Base-by-base conservation (phyloP, 148 eudicot genomes). In the Chenopodium album region DNA sequence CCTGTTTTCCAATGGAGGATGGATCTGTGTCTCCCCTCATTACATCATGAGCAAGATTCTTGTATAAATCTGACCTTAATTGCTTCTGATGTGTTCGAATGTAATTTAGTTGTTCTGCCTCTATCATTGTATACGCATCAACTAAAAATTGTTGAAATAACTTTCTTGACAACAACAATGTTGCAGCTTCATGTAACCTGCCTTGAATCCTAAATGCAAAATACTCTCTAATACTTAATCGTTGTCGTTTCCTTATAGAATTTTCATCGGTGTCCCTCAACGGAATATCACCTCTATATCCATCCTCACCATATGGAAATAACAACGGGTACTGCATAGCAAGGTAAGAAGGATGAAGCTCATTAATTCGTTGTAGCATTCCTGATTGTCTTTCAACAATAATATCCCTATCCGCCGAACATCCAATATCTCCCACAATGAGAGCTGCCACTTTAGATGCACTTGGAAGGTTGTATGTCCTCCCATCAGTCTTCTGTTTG, bases 121-220 rank as follows among this genome's bases (percentile, higher is more conserved):
- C 76, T 22, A 74, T 50, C 76, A 74, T 46, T 37, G 32, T 47
- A n/a, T 74, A 47, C 32, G 1, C 28, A 76, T 76, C 78, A 1
- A 76, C 78, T 16, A 76, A 56, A 16, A 29, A 34, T 20, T 76
- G 78, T 32, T 76, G 78, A 59, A 59, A 76, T 47, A 47, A 47
- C 26, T 29, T 78, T n/a, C 80, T 26, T 1, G 37, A 11, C 52
- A 11, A 5, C 13, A 9, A 47, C 1, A 47, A 2, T 3, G n/a
- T 77, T 1, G 32, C 9, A 34, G 10, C 22, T 62, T 64, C 56
- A 77, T 62, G n/a, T 29, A 9, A 0, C 44, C 31, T 41, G 50
- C 44, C 79, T 34, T 77, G 56, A 41, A 64, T 32, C 32, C 34
- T 59, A 12, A 29, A 77, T 16, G 79, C 71, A 63, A 62, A 44